These are phyloP conservation scores for Fomitopsis schrenkii DNA, from an alignment of 1,284 basidiomycete genomes.

Conservation along the genomic window DNA sequence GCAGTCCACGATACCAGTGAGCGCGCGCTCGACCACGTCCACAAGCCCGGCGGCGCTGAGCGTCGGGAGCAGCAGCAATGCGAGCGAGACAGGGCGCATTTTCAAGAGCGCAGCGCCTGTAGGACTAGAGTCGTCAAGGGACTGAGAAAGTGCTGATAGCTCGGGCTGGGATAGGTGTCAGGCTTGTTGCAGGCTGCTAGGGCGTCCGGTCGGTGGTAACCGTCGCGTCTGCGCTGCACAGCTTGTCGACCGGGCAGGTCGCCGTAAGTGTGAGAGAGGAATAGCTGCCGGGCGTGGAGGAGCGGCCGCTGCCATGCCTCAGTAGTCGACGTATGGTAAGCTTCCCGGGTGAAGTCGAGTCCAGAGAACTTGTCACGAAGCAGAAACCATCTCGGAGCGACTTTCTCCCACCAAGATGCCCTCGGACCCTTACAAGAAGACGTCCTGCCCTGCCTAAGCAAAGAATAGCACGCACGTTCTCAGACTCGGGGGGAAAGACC, in stretches of 20 bases:
- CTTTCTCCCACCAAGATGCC: too few species aligned
- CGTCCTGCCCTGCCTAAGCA: too few species aligned
- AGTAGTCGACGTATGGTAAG: background rate
- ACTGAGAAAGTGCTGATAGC: background rate
- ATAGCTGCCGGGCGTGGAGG: background rate
- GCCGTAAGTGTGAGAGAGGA: background rate
- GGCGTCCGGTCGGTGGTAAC: background rate
- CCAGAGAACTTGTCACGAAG: background rate
- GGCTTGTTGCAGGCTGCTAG: background rate
- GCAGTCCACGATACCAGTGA: slow-evolving; percentile 40
- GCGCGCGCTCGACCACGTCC: slow-evolving; percentile 36
- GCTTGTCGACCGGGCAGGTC: background rate
- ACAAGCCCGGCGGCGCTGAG: slow-evolving; percentile 21
- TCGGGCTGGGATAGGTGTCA: background rate
- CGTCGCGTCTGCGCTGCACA: background rate
- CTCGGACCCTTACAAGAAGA: too few species aligned
- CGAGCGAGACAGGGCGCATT: background rate
- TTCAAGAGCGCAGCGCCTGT: background rate
- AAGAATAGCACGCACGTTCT: too few species aligned
- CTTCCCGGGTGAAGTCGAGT: background rate
- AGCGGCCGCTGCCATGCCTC: background rate
- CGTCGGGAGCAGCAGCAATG: slow-evolving; percentile 4
- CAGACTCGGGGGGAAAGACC: too few species aligned
- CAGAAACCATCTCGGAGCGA: background rate
- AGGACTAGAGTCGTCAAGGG: background rate